A percentile compares a stretch with the other conserved stretches of the same genome.
Conservation (phyloP, 305 asterid species). For the Fraxinus baroniana region DNA sequence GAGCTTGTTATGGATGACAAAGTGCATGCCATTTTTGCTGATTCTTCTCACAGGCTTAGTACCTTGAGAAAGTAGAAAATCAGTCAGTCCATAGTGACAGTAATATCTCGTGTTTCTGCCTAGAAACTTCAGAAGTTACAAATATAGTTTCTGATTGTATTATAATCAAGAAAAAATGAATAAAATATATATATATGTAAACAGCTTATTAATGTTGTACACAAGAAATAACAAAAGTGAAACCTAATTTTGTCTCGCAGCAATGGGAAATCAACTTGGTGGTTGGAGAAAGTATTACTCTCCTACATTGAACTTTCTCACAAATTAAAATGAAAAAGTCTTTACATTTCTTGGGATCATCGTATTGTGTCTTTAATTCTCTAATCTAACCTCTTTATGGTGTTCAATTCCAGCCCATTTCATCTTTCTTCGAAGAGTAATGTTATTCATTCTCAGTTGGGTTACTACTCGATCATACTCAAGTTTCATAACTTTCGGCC, state of each 20-base stretch:
- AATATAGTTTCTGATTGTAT: neutral
- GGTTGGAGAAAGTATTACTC: neutral
- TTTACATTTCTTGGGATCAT: neutral
- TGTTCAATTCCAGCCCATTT: no score
- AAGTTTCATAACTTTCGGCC: neutral
- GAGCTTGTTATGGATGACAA: slow-evolving; percentile 34
- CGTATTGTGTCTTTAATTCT: no score
- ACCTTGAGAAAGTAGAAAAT: slow-evolving; percentile 9
- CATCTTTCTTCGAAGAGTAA: no score
- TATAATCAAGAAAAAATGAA: neutral
- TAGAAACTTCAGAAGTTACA: neutral
- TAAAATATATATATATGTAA: neutral
- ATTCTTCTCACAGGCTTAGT: slow-evolving; percentile 10
- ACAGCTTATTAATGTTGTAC: neutral
- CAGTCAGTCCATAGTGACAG: neutral
- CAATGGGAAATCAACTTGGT: neutral
- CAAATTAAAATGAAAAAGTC: neutral
- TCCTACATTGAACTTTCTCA: neutral
- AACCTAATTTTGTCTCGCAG: neutral
- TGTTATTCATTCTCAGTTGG: no score
- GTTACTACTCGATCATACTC: neutral
- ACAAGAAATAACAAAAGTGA: neutral
- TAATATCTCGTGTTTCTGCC: neutral
- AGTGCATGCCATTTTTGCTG: slow-evolving; percentile 47
- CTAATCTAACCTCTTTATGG: no score